Evolutionary conservation across 441 rosid species (phyloP).

Genomic region (Aleurites moluccanus): DNA sequence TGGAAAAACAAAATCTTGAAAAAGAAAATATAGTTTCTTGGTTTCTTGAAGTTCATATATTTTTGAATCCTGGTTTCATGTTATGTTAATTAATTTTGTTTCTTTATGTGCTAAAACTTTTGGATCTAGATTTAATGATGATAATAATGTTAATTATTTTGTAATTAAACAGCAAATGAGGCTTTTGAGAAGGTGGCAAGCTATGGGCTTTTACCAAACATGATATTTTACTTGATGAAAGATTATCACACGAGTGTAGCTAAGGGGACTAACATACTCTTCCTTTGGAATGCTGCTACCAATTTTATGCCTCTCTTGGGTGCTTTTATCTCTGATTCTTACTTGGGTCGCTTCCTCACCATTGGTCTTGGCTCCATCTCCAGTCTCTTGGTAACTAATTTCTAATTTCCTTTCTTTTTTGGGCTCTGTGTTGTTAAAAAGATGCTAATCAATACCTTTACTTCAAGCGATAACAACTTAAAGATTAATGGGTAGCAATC

Average conservation of each 20-base stretch:
- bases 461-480: neutral
- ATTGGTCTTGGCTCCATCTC: slow-evolving; percentile 62
- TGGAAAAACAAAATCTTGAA: neutral
- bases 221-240: slow-evolving; percentile 64
- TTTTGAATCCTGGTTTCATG: neutral
- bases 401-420: neutral
- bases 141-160: neutral
- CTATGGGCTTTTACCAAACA: slow-evolving; percentile 69
- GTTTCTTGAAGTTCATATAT: neutral
- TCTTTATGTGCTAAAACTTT: neutral
- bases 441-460: neutral
- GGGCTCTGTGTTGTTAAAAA: neutral
- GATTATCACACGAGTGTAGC: slow-evolving; percentile 53
- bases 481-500: no score
- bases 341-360: slow-evolving; percentile 73
- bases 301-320: slow-evolving; percentile 71
- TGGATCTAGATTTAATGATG: slow-evolving; percentile 17
- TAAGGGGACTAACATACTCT: slow-evolving; percentile 53
- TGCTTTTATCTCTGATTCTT: slow-evolving; percentile 78
- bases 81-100: neutral
- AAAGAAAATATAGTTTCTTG: neutral
- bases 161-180: slow-evolving; percentile 58
- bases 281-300: slow-evolving; percentile 73
- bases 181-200: slow-evolving; percentile 82
- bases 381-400: slow-evolving; percentile 56